These are phyloP conservation scores for Termitomyces sp. DNA, from an alignment of 768 basidiomycete genomes.

Conservation along the genomic window DNA sequence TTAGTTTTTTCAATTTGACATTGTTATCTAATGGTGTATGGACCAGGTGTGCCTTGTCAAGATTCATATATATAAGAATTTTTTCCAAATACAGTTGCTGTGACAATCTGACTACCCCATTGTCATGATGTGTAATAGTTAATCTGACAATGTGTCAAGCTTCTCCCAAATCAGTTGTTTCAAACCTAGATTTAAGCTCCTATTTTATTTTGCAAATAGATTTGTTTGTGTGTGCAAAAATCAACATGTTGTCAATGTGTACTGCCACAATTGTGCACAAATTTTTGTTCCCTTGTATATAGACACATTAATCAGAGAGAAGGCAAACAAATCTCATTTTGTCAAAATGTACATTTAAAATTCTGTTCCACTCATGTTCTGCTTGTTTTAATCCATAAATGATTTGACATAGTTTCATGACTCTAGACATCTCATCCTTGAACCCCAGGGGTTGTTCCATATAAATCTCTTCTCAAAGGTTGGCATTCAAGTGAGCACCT, in stretches of 20 bases:
- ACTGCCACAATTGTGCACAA: constrained; percentile 15
- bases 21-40: constrained; percentile 19
- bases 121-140: constrained; percentile 16
- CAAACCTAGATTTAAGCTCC: constrained; percentile 15
- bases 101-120: constrained; percentile 18
- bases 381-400: constrained; percentile 35
- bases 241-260: constrained; percentile 29
- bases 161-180: constrained; percentile 24
- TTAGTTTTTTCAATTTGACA: constrained; percentile 12
- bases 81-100: constrained; percentile 22
- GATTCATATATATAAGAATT: constrained; percentile 18
- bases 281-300: constrained; percentile 9
- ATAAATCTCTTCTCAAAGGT: constrained; percentile 22
- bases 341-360: constrained; percentile 13
- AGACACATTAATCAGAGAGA: constrained; percentile 16
- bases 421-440: background rate
- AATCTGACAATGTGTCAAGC: constrained; percentile 29
- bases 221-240: constrained; percentile 20
- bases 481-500: background rate
- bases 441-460: constrained; percentile 32
- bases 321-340: constrained; percentile 13
- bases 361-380: constrained; percentile 20
- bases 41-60: constrained; percentile 17
- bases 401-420: constrained; percentile 14
- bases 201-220: too few relatives aligned